Evolutionary conservation across 2,329 filamentous ascomycete genomes (phyloP), one percentile per base, ranked within the genome.

Genomic region (Penicillium sp.): DNA sequence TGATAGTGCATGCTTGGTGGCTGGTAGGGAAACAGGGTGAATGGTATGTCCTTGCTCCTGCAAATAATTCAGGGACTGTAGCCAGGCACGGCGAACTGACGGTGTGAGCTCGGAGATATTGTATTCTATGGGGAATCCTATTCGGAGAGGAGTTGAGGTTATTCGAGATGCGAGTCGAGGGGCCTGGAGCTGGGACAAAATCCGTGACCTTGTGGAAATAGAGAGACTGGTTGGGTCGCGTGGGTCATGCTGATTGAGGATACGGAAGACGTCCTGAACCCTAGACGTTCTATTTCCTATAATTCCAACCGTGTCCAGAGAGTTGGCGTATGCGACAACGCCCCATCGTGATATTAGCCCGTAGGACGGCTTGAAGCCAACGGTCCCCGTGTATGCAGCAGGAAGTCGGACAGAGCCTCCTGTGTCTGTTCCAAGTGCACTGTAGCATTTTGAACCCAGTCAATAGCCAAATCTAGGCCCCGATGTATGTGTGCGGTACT

Each of bases 331-430:
- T 13, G 90, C 87, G 45, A 96, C 84, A 2, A 96, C 89, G 1
- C 92, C 92, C 78, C 86, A 90, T 53, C 92, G 81, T 42, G 90
- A 95, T 28, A 96, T 72, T 74, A 93, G 81, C 15, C 92, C 92
- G 67, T 96, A 96, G 26, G 89, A 94, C 1, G 92, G 92, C 72
- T 96, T 96, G 73, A 92, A 95, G 0, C 92, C 92, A 15, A 93
- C 81, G 0, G 86, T 81, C 3, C 89, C 88, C 8, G 87, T 91
- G 68, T 95, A 96, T 1, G 92, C 89, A 13, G 92, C 92, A 0
- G 92, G 92, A 45, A 96, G 79, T 53, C 92, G 81, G 45, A 96
- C 87, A 1, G 89, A 95, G 13, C 92, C 92, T 59, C 92, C 92
- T 0, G 92, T 99, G 69, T 99, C 94, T 18, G 94, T 97, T 16